Conservation (phyloP, 495 filamentous ascomycete genomes). For the Trypethelium eluteriae region DNA sequence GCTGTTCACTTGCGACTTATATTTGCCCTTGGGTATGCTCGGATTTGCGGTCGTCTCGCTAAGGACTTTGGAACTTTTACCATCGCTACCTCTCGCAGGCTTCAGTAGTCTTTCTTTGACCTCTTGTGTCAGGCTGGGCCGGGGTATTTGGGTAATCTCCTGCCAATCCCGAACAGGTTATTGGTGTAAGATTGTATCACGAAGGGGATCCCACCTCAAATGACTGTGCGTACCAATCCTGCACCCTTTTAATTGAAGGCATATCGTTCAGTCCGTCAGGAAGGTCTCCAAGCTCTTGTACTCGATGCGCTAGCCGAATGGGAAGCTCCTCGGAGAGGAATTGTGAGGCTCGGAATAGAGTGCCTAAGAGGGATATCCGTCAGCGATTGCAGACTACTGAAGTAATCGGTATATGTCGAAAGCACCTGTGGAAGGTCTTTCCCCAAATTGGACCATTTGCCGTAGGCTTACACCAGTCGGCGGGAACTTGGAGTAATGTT, state of each 20-base stretch:
- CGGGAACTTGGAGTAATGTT: conserved; percentile 93
- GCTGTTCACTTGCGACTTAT: conserved; percentile 48
- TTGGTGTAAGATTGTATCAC: not conserved
- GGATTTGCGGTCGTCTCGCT: conserved; percentile 82
- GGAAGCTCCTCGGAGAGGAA: conserved; percentile 97
- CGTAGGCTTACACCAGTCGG: conserved; percentile 92
- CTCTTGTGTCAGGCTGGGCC: conserved; percentile 67
- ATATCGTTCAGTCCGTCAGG: conserved; percentile 98
- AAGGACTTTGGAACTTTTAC: conserved; percentile 53
- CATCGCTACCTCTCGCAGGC: conserved; percentile 55
- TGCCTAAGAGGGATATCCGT: conserved; percentile 51
- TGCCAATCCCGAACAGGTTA: conserved; percentile 32
- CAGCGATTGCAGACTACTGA: conserved; percentile 22
- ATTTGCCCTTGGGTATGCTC: conserved; percentile 79
- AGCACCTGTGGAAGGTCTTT: conserved; percentile 76
- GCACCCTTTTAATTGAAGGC: conserved; percentile 90
- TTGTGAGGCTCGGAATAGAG: conserved; percentile 92
- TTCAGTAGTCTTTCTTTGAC: conserved; percentile 70
- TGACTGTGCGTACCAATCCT: conserved; percentile 98
- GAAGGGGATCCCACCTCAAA: conserved; percentile 68
- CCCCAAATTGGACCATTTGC: conserved; percentile 99
- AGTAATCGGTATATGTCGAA: conserved; percentile 15
- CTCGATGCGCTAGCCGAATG: conserved; percentile 90
- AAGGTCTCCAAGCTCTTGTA: conserved; percentile 82
- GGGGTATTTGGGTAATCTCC: conserved; percentile 83